Conservation (phyloP, 2,329 filamentous ascomycete genomes). For the Trichothecium roseum region DNA sequence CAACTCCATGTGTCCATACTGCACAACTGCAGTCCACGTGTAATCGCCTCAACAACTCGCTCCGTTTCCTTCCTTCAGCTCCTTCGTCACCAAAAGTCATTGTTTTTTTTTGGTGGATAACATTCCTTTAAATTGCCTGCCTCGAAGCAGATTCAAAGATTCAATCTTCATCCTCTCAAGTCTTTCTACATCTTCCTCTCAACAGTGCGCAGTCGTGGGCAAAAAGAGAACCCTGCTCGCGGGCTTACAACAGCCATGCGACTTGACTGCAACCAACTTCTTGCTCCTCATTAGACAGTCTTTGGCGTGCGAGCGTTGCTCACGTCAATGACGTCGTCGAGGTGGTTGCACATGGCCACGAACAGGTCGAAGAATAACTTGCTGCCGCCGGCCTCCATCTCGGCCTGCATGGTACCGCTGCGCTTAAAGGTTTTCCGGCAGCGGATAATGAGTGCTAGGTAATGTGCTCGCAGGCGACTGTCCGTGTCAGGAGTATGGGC, state of each 20-base stretch:
- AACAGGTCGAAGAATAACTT: slow-evolving; percentile 98
- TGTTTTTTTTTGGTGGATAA: too few species aligned
- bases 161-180: too few species aligned
- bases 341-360: slow-evolving; percentile 95
- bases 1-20: too few species aligned
- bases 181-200: too few species aligned
- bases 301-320: slow-evolving; percentile 54
- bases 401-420: slow-evolving; percentile 96
- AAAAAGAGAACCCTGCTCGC: too few species aligned
- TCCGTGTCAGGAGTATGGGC: slow-evolving; percentile 89
- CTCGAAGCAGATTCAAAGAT: too few species aligned
- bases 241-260: slow-evolving; percentile 1
- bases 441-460: slow-evolving; percentile 93
- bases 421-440: slow-evolving; percentile 96
- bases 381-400: slow-evolving; percentile 86
- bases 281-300: slow-evolving; percentile 35
- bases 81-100: too few species aligned
- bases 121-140: too few species aligned
- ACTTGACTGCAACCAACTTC: slow-evolving; percentile 1
- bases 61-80: too few species aligned
- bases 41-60: too few species aligned
- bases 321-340: slow-evolving; percentile 88
- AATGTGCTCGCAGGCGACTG: slow-evolving; percentile 87
- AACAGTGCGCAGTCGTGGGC: too few species aligned
- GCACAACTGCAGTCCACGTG: too few species aligned